Evolutionary conservation across 2,329 filamentous ascomycete genomes (phyloP).

Genomic region (Apiospora malaysiana): DNA sequence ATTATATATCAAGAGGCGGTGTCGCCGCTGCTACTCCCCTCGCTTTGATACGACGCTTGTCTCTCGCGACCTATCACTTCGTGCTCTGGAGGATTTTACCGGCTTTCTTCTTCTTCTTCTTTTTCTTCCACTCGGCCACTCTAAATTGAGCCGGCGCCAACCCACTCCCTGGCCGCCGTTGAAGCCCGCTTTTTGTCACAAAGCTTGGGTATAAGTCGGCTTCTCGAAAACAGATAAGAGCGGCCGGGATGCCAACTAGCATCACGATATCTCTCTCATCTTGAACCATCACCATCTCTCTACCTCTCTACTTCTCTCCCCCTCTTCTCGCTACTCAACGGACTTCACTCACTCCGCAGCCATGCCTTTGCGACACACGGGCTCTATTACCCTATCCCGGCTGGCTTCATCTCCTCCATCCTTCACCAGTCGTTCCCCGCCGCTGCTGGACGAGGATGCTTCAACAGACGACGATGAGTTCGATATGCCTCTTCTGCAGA

Average conservation of each 20-base stretch:
- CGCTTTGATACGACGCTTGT: conserved; percentile 29
- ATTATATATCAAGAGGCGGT: conserved; percentile 34
- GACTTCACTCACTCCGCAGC: conserved; percentile 23
- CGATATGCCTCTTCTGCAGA: conserved; percentile 48
- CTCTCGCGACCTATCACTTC: conserved; percentile 32
- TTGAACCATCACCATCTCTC: conserved; percentile 24
- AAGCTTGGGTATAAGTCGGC: neutral
- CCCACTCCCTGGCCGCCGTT: conserved; percentile 26
- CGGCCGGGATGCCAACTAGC: conserved; percentile 12
- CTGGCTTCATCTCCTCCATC: conserved; percentile 60
- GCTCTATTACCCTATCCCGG: conserved; percentile 38
- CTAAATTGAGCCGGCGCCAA: conserved; percentile 34
- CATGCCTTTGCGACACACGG: conserved; percentile 37
- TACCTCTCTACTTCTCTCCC: neutral
- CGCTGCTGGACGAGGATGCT: conserved; percentile 47
- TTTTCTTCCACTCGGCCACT: conserved; percentile 22
- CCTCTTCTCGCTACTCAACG: neutral
- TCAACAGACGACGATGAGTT: conserved; percentile 51
- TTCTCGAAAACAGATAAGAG: neutral
- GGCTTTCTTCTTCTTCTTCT: conserved; percentile 23
- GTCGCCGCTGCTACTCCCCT: conserved; percentile 27
- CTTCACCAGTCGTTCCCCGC: conserved; percentile 52
- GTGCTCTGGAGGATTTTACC: conserved; percentile 28
- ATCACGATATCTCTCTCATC: conserved; percentile 4
- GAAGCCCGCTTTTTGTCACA: neutral